Base-by-base conservation (phyloP, 140 eudicot species). In the Ambrosia hybrid region DNA sequence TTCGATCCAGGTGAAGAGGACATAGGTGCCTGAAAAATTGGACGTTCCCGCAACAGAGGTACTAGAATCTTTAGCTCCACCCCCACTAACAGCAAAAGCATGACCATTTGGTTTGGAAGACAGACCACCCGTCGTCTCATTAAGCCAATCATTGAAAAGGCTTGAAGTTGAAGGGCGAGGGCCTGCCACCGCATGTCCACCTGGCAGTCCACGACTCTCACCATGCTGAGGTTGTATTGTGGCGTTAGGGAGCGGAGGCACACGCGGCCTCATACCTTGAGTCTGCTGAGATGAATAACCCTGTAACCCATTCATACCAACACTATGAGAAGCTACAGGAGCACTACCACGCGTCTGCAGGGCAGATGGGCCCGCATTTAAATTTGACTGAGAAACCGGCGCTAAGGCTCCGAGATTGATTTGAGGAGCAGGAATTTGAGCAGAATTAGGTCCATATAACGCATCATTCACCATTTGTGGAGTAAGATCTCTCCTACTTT, bases 381-480 rank as follows among this genome's bases (percentile, higher is more conserved):
- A 51, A 73, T 73, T 80, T 73, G 92, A 16, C 49, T 72, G 98
- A 61, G 85, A 81, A 26, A 53, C 58, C 3, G 30, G 30, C 30
- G 65, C 76, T 66, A 65, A 6, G 26, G 79, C 78, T 70, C 86
- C 75, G 62, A 87, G 79, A 70, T 83, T 82, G 75, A 91, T 91
- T 80, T 80, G 84, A 55, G 97, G 95, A 67, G 97, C 81, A 80
- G 95, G 95, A 75, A 91, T 91, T 82, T 80, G 79, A 63, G 95
- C 85, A 67, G 97, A 88, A 80, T 91, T 91, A 26, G 92, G 92
- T 26, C 92, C 84, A 37, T 77, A 84, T 67, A 91, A 71, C 57
- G 95, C 95, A 6, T 87, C 87, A 79, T 80, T 88, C 78, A 91
- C 97, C 4, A 85, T 68, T 1, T 85, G 92, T 51, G 92, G 85